phyloP scores from a whole-genome alignment of 805 yeast species.

The Candida morakotiae region DNA sequence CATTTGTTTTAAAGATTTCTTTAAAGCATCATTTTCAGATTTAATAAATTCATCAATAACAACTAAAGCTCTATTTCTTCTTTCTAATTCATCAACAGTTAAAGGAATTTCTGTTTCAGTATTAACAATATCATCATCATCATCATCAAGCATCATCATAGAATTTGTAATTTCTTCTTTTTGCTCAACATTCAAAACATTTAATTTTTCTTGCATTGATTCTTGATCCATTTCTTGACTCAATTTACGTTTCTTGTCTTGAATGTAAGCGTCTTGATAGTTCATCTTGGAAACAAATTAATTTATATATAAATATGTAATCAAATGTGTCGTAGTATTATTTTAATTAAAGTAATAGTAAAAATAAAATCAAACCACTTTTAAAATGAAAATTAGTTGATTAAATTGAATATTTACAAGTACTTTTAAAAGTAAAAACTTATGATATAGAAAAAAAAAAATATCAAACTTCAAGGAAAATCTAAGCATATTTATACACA shows the following conservation, averaged over 20 bases:
- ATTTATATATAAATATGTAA: background rate
- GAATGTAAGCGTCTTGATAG: conserved; percentile 9
- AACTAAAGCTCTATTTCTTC: conserved; percentile 8
- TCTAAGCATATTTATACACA: background rate
- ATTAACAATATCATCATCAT: conserved; percentile 1
- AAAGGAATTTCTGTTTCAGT: background rate
- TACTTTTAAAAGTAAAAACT: too few species aligned
- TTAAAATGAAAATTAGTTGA: too few species aligned
- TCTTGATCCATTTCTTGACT: conserved; percentile 7
- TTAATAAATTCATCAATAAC: conserved; percentile 9
- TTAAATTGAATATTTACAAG: too few species aligned
- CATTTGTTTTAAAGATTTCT: conserved; percentile 5
- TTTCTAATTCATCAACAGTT: conserved; percentile 8
- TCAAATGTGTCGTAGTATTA: background rate
- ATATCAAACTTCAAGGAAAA: too few species aligned
- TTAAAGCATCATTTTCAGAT: conserved; percentile 7
- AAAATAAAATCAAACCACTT: too few species aligned
- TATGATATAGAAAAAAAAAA: too few species aligned
- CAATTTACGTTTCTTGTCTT: conserved; percentile 10
- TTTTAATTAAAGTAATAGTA: too few species aligned
- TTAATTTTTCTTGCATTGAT: conserved; percentile 6
- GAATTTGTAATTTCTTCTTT: conserved; percentile 5
- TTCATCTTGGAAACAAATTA: conserved; percentile 8
- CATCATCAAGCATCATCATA: conserved; percentile 4
- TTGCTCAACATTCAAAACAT: conserved; percentile 8